These are phyloP conservation scores for Lentinula novae-zelandiae DNA, from an alignment of 1,284 basidiomycete species.

Conservation along the genomic window DNA sequence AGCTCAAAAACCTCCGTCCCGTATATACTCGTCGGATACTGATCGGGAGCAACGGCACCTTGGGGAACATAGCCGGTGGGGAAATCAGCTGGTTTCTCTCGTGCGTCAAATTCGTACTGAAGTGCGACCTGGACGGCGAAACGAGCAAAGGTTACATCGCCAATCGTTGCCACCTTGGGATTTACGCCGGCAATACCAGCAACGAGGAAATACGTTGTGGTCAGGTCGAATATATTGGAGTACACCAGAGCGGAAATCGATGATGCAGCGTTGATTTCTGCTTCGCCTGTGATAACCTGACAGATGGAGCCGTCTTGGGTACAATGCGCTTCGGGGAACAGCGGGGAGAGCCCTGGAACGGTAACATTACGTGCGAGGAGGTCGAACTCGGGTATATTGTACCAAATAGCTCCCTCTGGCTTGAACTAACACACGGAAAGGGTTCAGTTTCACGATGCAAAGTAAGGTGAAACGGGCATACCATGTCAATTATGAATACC, in stretches of 20 bases:
- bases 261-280: conserved; percentile 47
- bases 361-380: conserved; percentile 34
- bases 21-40: conserved; percentile 32
- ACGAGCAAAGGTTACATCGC: conserved; percentile 38
- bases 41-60: conserved; percentile 29
- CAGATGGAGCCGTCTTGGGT: conserved; percentile 35
- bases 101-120: conserved; percentile 43
- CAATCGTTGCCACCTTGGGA: conserved; percentile 38
- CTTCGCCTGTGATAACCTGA: conserved; percentile 32
- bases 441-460: neutral
- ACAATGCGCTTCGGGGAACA: conserved; percentile 41
- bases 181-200: conserved; percentile 45
- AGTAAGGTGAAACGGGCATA: neutral
- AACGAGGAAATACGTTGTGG: conserved; percentile 42
- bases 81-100: conserved; percentile 41
- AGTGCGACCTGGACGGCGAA: conserved; percentile 43
- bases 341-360: conserved; percentile 38
- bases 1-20: conserved; percentile 51
- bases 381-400: conserved; percentile 24
- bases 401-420: conserved; percentile 16
- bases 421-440: conserved; percentile 14
- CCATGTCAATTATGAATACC: conserved; percentile 20
- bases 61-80: conserved; percentile 38
- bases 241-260: conserved; percentile 34
- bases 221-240: conserved; percentile 37